Evolutionary conservation across 1,139 yeast species (phyloP).

Genomic region (Geotrichum macrosporum): DNA sequence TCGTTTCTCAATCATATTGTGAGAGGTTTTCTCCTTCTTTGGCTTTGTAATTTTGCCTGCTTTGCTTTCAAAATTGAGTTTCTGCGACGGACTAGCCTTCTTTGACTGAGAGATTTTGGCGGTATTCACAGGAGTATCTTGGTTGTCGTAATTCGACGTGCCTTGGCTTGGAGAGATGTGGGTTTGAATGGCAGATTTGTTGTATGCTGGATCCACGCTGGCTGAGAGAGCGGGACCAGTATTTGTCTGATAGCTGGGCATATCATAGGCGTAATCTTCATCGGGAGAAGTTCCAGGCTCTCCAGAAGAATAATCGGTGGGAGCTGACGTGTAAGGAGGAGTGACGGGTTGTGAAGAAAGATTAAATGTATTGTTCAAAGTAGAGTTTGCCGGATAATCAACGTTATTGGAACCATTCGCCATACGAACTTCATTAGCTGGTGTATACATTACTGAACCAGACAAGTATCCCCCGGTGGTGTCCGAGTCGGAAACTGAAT

Average conservation of each 20-base stretch:
- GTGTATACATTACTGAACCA: slow-evolving; percentile 7
- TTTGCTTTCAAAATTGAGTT: slow-evolving; percentile 22
- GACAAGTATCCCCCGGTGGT: slow-evolving; percentile 8
- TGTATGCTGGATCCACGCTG: too few species aligned
- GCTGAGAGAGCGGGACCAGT: too few species aligned
- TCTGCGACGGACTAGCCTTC: slow-evolving; percentile 3
- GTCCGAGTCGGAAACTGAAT: slow-evolving; percentile 18
- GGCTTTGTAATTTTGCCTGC: slow-evolving; percentile 33
- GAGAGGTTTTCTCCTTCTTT: slow-evolving; percentile 57
- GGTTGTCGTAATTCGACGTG: too few species aligned
- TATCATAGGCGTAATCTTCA: slow-evolving; percentile 12
- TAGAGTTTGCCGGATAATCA: background rate
- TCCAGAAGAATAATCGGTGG: slow-evolving; percentile 13
- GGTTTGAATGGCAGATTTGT: too few species aligned
- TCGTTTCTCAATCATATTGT: slow-evolving; percentile 74
- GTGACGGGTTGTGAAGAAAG: slow-evolving; percentile 12
- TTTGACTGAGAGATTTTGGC: background rate
- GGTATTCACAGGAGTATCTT: slow-evolving; percentile 16
- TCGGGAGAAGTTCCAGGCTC: slow-evolving; percentile 20
- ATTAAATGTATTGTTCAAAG: background rate
- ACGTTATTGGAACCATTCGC: background rate
- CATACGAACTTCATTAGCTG: background rate
- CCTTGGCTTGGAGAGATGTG: too few species aligned
- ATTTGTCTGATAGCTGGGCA: slow-evolving; percentile 5
- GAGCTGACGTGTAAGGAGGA: slow-evolving; percentile 21